Conservation (phyloP, 2,329 filamentous ascomycete species). For the Dendrostoma leiphaemia region DNA sequence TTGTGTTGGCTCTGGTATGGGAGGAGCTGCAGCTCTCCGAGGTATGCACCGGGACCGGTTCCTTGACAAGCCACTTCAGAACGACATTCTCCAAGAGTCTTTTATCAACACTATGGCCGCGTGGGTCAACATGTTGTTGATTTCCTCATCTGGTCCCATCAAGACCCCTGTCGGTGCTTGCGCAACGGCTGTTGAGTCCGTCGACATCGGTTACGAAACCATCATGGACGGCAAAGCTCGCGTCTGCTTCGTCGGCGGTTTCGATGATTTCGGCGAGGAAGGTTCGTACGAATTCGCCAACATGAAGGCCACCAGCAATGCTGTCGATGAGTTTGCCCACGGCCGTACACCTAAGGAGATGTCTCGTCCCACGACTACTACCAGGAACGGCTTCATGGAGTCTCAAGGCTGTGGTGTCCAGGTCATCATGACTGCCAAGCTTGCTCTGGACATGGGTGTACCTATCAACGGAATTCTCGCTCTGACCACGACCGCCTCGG, state of each 20-base stretch:
- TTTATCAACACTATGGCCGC: constrained; percentile 99
- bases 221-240: constrained; percentile 98
- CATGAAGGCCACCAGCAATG: constrained; percentile 99
- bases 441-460: constrained; percentile 97
- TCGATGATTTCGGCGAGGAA: constrained; percentile 99
- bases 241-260: constrained; percentile 95
- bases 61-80: constrained; percentile 95
- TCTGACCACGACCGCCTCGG: constrained; percentile 91
- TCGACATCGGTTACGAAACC: constrained; percentile 97
- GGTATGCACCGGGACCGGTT: constrained; percentile 99
- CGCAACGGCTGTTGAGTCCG: constrained; percentile 93
- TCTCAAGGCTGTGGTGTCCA: constrained; percentile 98
- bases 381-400: constrained; percentile 98
- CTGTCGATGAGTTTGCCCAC: constrained; percentile 92
- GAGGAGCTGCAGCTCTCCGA: constrained; percentile 85
- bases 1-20: constrained; percentile 97
- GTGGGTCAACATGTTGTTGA: constrained; percentile 98
- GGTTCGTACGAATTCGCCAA: constrained; percentile 99
- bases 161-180: constrained; percentile 98
- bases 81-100: constrained; percentile 97
- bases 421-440: constrained; percentile 94
- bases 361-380: constrained; percentile 96
- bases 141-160: constrained; percentile 96
- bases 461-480: constrained; percentile 95
- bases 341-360: constrained; percentile 95